Evolutionary conservation across 306 rosid species (phyloP).

Genomic region (Vigna hirtella): DNA sequence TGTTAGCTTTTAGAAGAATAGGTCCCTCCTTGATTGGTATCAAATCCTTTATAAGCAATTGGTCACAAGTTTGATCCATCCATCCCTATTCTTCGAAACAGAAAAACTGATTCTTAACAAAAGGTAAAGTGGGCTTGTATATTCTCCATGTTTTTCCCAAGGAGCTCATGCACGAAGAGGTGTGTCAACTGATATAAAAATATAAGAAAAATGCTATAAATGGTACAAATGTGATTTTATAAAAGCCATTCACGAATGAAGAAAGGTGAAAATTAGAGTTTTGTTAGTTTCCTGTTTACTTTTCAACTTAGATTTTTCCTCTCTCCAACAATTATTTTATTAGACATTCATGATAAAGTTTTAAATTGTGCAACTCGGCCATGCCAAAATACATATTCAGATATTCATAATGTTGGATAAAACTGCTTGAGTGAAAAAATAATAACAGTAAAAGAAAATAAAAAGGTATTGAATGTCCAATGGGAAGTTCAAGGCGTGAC

Average conservation of each 20-base stretch:
- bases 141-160: constrained; percentile 13
- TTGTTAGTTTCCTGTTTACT: constrained; percentile 8
- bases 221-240: background rate
- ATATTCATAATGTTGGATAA: constrained; percentile 27
- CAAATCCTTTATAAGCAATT: constrained; percentile 22
- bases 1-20: constrained; percentile 23
- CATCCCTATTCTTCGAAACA: constrained; percentile 18
- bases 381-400: background rate
- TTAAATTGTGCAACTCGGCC: constrained; percentile 5
- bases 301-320: constrained; percentile 13
- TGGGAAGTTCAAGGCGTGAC: constrained; percentile 2
- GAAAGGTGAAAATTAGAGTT: background rate
- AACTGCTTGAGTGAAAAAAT: background rate
- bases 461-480: constrained; percentile 6
- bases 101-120: constrained; percentile 5
- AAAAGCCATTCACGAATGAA: background rate
- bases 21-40: background rate
- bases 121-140: background rate
- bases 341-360: constrained; percentile 8
- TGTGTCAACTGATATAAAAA: constrained; percentile 3
- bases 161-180: background rate
- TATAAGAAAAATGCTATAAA: constrained; percentile 16
- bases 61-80: constrained; percentile 12
- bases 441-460: background rate
- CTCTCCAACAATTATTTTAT: constrained; percentile 4